These are phyloP conservation scores for Boletus bicolor DNA, from an alignment of 768 basidiomycete genomes.

Conservation along the genomic window DNA sequence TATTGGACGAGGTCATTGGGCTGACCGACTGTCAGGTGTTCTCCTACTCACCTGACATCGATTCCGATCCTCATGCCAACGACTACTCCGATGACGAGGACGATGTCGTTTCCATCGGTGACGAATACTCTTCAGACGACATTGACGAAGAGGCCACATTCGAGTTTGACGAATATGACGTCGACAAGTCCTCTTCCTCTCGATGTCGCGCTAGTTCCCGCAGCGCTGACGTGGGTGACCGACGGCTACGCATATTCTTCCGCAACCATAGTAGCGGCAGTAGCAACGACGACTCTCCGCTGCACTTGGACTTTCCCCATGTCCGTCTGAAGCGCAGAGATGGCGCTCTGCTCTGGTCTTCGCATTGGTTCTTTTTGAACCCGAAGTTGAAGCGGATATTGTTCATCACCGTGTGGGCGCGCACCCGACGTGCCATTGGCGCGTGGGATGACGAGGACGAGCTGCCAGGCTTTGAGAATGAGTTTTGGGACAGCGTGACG, in stretches of 20 bases:
- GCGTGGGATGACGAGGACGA: constrained; percentile 51
- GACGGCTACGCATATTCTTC: constrained; percentile 12
- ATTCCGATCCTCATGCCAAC: constrained; percentile 90
- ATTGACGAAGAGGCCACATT: constrained; percentile 75
- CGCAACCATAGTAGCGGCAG: constrained; percentile 36
- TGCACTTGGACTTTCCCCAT: constrained; percentile 40
- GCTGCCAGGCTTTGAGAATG: constrained; percentile 33
- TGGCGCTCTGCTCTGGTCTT: constrained; percentile 90
- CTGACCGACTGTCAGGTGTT: constrained; percentile 93
- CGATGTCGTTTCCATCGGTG: constrained; percentile 60
- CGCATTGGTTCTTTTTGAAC: constrained; percentile 97
- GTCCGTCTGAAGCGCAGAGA: constrained; percentile 53
- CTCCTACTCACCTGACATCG: constrained; percentile 89
- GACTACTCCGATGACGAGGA: constrained; percentile 79
- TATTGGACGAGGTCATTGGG: constrained; percentile 87
- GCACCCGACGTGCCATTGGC: constrained; percentile 56
- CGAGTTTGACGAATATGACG: constrained; percentile 79
- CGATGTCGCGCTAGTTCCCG: constrained; percentile 11
- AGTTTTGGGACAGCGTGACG: constrained; percentile 34
- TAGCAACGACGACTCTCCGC: constrained; percentile 32
- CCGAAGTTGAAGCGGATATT: constrained; percentile 88
- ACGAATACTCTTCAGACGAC: constrained; percentile 67
- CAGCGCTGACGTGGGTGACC: not conserved
- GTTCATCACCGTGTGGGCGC: constrained; percentile 91
- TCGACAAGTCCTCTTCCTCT: constrained; percentile 44